Conservation (phyloP, 1,139 yeast genomes). For the Candida frijolesensis region DNA sequence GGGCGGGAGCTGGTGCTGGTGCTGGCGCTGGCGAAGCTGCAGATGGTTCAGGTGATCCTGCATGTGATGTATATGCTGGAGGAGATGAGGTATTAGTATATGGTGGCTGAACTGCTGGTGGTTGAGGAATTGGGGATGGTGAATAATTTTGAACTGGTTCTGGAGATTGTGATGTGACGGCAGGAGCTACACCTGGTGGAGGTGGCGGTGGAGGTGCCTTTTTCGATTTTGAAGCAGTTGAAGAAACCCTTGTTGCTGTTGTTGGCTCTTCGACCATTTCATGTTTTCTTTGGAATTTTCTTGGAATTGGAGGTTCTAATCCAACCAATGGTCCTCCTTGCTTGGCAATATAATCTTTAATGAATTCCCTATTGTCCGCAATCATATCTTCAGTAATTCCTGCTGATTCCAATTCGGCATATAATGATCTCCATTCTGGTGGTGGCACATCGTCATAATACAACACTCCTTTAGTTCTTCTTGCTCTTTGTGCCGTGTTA, state of each 20-base stretch:
- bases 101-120: conserved; percentile 14
- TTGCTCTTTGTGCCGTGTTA: conserved; percentile 55
- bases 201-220: conserved; percentile 55
- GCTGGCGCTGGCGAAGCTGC: conserved; percentile 17
- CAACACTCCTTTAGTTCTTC: conserved; percentile 59
- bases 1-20: conserved; percentile 15
- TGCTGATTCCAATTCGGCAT: conserved; percentile 70
- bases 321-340: conserved; percentile 89
- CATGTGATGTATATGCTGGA: conserved; percentile 13
- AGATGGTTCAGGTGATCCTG: conserved; percentile 14
- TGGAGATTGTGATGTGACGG: conserved; percentile 10
- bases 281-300: conserved; percentile 45
- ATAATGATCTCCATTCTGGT: conserved; percentile 80
- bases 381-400: conserved; percentile 91
- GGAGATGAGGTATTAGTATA: conserved; percentile 12
- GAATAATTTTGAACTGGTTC: conserved; percentile 7
- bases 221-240: conserved; percentile 24
- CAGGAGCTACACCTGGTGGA: conserved; percentile 23
- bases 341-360: conserved; percentile 71
- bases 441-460: conserved; percentile 84
- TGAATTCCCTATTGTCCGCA: conserved; percentile 81
- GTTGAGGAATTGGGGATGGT: conserved; percentile 17
- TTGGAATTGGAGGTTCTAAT: conserved; percentile 80
- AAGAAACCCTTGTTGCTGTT: conserved; percentile 14
- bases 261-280: conserved; percentile 13